Evolutionary conservation across 2,329 filamentous ascomycete species (phyloP).

Genomic region (Diaporthe vaccinii): DNA sequence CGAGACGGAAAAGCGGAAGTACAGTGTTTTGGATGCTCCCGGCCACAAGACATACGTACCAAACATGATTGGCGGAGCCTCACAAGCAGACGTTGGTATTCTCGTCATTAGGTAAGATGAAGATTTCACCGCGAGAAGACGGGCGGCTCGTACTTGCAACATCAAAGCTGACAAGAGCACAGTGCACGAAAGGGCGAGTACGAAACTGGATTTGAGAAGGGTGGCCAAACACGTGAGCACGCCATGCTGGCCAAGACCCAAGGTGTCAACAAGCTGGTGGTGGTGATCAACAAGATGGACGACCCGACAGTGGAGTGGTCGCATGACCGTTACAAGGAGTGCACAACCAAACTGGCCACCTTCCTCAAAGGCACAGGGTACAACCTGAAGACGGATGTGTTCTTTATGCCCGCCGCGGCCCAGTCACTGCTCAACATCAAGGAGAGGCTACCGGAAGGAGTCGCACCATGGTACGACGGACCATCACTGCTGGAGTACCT

Average conservation of each 20-base stretch:
- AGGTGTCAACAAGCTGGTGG: slow-evolving; percentile 95
- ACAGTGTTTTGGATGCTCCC: slow-evolving; percentile 96
- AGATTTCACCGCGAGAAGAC: too few species aligned
- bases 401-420: slow-evolving; percentile 96
- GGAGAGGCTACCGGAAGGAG: slow-evolving; percentile 81
- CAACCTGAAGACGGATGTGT: slow-evolving; percentile 92
- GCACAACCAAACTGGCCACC: slow-evolving; percentile 85
- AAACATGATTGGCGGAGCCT: slow-evolving; percentile 97
- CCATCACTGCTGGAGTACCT: slow-evolving; percentile 95
- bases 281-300: slow-evolving; percentile 99
- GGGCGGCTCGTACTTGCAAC: not conserved
- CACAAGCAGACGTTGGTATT: slow-evolving; percentile 93
- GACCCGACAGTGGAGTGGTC: slow-evolving; percentile 97
- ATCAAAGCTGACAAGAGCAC: slow-evolving; percentile 60
- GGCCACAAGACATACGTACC: slow-evolving; percentile 99
- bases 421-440: slow-evolving; percentile 91
- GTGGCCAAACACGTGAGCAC: slow-evolving; percentile 96
- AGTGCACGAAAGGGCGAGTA: slow-evolving; percentile 98
- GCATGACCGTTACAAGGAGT: slow-evolving; percentile 92
- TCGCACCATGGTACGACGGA: slow-evolving; percentile 87
- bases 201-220: slow-evolving; percentile 97
- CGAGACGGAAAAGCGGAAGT: slow-evolving; percentile 95
- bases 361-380: slow-evolving; percentile 96
- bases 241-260: slow-evolving; percentile 98
- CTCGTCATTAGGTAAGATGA: slow-evolving; percentile 68